Conservation (phyloP, 495 filamentous ascomycete species). For the Talaromyces nanjingensis region DNA sequence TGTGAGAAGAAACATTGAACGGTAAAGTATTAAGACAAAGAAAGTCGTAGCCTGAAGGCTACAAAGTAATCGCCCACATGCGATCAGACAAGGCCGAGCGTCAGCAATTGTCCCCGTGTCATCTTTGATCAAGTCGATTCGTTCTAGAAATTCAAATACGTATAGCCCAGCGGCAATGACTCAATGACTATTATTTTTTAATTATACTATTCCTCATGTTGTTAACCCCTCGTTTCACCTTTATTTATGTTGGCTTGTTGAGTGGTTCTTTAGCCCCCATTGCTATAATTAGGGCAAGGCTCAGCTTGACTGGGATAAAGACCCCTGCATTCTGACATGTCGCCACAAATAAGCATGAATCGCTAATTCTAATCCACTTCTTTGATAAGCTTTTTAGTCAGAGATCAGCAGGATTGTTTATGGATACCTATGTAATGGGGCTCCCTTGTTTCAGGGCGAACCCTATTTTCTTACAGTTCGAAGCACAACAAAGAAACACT, state of each 20-base stretch:
- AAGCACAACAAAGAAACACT: not conserved
- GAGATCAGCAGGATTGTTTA: not conserved
- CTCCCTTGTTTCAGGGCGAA: not conserved
- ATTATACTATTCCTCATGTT: not conserved
- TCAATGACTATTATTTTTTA: not conserved
- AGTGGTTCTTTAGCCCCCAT: not conserved
- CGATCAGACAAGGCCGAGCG: not conserved
- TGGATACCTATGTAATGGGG: not conserved
- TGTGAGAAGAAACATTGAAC: not conserved
- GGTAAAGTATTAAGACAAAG: not conserved
- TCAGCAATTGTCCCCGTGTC: not conserved
- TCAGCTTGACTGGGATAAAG: not conserved
- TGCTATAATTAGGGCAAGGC: not conserved
- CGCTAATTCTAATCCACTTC: not conserved
- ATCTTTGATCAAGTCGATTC: not conserved
- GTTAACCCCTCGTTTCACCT: not conserved
- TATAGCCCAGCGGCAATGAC: not conserved
- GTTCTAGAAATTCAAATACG: not conserved
- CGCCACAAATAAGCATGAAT: not conserved
- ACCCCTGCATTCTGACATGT: not conserved
- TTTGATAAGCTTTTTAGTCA: not conserved
- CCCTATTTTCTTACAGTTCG: no score
- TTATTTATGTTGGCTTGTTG: not conserved
- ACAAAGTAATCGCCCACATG: not conserved
- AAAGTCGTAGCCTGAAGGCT: not conserved